These are phyloP conservation scores for Globisporangium canariense DNA, from an alignment of 352 stramenopile species.

Conservation along the genomic window DNA sequence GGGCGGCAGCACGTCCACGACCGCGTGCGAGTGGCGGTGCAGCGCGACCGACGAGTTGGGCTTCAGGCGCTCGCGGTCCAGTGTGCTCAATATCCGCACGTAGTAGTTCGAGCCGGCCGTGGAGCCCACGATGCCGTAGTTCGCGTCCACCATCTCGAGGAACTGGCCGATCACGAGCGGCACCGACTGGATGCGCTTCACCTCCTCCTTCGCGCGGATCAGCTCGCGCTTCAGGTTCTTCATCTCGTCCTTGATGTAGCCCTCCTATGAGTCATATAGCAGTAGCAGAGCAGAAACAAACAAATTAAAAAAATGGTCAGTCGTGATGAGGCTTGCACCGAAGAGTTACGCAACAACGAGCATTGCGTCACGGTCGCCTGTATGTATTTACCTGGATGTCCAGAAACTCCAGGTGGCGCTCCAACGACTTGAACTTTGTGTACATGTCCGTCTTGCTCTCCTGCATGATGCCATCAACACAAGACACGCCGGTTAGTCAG, in stretches of 20 bases:
- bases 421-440: conserved; percentile 74
- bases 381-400: conserved; percentile 62
- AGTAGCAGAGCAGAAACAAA: background rate
- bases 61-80: conserved; percentile 98
- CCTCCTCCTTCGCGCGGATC: conserved; percentile 98
- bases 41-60: conserved; percentile 98
- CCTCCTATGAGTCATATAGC: conserved; percentile 71
- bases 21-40: conserved; percentile 97
- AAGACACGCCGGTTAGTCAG: background rate
- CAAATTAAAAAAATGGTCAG: background rate
- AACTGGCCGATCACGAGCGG: conserved; percentile 99
- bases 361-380: background rate
- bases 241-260: conserved; percentile 99
- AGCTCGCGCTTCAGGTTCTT: conserved; percentile 99
- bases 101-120: conserved; percentile 99
- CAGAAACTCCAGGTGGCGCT: conserved; percentile 79
- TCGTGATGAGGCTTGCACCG: background rate
- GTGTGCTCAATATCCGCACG: conserved; percentile 96
- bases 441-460: conserved; percentile 74
- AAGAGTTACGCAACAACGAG: background rate
- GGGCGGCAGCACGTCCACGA: conserved; percentile 98
- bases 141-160: conserved; percentile 99
- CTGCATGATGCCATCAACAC: conserved; percentile 3
- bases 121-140: conserved; percentile 98
- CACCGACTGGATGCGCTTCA: conserved; percentile 99